phyloP scores from a whole-genome alignment of 2,329 filamentous ascomycete species.

The Monilinia laxa region DNA sequence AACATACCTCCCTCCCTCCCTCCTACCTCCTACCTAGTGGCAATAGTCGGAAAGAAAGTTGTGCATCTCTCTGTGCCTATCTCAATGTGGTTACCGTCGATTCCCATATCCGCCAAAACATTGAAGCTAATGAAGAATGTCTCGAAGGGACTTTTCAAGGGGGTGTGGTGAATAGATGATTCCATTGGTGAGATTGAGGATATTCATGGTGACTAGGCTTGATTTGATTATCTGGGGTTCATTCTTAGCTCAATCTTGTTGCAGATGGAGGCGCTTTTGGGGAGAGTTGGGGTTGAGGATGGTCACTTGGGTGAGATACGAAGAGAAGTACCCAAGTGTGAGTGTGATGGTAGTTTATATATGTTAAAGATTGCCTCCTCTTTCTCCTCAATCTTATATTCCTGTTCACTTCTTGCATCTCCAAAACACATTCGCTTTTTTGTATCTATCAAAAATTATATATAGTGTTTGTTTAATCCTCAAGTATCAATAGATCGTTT shows the following conservation, averaged over 20 bases:
- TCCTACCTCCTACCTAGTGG: too few species aligned
- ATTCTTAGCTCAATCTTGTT: slow-evolving; percentile 2
- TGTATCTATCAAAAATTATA: neutral
- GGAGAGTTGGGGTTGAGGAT: neutral
- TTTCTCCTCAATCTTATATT: neutral
- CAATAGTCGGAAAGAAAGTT: neutral
- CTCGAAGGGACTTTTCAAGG: neutral
- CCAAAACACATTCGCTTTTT: slow-evolving; percentile 18
- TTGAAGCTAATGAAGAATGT: slow-evolving; percentile 2
- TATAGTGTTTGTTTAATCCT: neutral
- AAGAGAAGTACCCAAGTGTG: neutral
- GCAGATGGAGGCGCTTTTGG: slow-evolving; percentile 19
- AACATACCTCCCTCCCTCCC: neutral
- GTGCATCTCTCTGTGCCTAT: neutral
- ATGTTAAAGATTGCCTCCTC: neutral
- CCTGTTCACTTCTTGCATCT: neutral
- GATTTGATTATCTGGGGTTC: neutral
- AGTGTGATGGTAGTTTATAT: neutral
- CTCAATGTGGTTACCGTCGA: neutral
- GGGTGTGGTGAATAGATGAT: neutral
- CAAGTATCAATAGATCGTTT: neutral
- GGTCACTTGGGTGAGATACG: neutral
- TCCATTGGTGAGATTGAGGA: neutral
- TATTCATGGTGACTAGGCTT: neutral
- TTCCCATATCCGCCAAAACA: neutral